phyloP scores from a whole-genome alignment of 2,329 filamentous ascomycete species.

The Trichoderma sp. region DNA sequence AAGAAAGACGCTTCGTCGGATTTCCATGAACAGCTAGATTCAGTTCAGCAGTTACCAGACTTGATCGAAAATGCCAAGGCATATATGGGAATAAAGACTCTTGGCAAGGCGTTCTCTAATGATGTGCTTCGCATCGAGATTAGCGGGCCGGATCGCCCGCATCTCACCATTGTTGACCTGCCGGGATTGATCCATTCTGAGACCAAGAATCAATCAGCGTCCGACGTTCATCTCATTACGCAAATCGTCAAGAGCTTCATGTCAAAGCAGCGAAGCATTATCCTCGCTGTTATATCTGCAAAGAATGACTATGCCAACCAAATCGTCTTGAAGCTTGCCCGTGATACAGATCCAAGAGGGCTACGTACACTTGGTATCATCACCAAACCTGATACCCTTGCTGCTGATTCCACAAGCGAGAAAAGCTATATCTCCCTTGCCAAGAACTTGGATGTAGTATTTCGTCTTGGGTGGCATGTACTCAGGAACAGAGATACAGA shows the following conservation, averaged over 20 bases:
- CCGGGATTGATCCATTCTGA: slow-evolving; percentile 56
- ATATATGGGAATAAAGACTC: slow-evolving; percentile 51
- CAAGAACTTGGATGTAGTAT: slow-evolving; percentile 47
- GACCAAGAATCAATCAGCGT: slow-evolving; percentile 47
- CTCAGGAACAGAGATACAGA: slow-evolving; percentile 49
- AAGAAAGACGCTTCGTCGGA: slow-evolving; percentile 17
- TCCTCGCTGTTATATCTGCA: slow-evolving; percentile 60
- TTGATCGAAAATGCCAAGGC: slow-evolving; percentile 44
- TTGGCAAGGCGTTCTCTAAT: slow-evolving; percentile 43
- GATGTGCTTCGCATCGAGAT: slow-evolving; percentile 54
- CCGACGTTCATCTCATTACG: slow-evolving; percentile 47
- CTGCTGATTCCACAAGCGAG: slow-evolving; percentile 41
- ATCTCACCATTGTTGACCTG: slow-evolving; percentile 62
- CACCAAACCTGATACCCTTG: slow-evolving; percentile 54
- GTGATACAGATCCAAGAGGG: slow-evolving; percentile 30
- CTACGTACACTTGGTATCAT: slow-evolving; percentile 57
- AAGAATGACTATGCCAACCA: slow-evolving; percentile 62
- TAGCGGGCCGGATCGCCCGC: slow-evolving; percentile 48
- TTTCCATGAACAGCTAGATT: slow-evolving; percentile 14
- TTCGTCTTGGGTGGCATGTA: slow-evolving; percentile 56
- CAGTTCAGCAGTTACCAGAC: slow-evolving; percentile 19
- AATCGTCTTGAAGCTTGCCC: slow-evolving; percentile 51
- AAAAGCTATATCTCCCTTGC: slow-evolving; percentile 43
- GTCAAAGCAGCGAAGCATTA: slow-evolving; percentile 56
- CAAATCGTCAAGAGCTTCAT: slow-evolving; percentile 60